A percentile compares a stretch with the other conserved stretches of the same genome.
phyloP scores from a whole-genome alignment of 257 asterid genomes.

The Fraxinus americana region DNA sequence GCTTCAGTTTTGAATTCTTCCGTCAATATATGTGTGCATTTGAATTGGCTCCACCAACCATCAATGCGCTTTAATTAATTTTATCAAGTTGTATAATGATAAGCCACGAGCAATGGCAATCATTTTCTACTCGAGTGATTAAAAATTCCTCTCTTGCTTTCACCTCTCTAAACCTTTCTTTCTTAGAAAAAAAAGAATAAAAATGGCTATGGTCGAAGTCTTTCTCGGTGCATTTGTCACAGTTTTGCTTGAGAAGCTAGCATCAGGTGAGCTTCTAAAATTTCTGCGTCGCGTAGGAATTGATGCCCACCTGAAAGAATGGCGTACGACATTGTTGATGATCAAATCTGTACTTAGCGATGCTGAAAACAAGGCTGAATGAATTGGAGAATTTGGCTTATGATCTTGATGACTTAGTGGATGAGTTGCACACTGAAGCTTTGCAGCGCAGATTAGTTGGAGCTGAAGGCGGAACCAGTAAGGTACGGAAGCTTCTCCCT shows the following conservation, averaged over 20 bases:
- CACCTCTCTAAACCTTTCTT: no score
- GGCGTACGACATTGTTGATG: no score
- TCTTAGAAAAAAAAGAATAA: no score
- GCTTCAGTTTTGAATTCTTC: background rate
- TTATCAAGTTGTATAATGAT: no score
- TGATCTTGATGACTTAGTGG: constrained; percentile 18
- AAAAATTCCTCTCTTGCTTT: no score
- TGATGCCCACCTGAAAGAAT: background rate
- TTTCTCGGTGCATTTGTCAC: background rate
- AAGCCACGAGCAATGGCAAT: no score
- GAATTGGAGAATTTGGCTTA: constrained; percentile 9
- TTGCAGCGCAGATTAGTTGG: background rate
- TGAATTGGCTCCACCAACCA: background rate
- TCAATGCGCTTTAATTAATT: no score
- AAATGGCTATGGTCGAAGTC: constrained; percentile 9
- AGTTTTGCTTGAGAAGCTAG: constrained; percentile 1
- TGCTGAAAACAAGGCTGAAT: constrained; percentile 8
- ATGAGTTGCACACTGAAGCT: constrained; percentile 26
- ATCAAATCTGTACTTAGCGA: no score
- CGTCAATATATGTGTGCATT: background rate
- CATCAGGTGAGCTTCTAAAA: background rate
- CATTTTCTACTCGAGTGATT: no score
- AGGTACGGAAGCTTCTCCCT: constrained; percentile 3
- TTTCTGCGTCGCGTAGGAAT: background rate
- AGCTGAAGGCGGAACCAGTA: no score